Evolutionary conservation across 1,139 yeast species (phyloP).

Genomic region (Protomyces lactucae-debilis): DNA sequence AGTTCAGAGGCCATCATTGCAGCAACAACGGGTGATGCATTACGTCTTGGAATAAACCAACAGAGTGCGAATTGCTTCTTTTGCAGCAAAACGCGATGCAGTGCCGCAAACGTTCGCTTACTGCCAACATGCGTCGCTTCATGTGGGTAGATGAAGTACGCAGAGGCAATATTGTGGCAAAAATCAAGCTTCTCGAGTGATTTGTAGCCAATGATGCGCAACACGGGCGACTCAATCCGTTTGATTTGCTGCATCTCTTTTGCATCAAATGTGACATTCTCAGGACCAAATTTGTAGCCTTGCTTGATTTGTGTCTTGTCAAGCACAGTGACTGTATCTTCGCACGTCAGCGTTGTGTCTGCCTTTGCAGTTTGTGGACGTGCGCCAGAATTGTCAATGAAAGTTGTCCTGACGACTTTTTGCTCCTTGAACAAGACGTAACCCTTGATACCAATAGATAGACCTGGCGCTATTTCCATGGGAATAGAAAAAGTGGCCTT

Average conservation of each 20-base stretch:
- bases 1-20: slow-evolving; percentile 38
- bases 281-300: slow-evolving; percentile 48
- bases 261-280: slow-evolving; percentile 43
- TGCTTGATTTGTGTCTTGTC: slow-evolving; percentile 41
- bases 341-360: slow-evolving; percentile 43
- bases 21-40: slow-evolving; percentile 56
- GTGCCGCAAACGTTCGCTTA: slow-evolving; percentile 57
- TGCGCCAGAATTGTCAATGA: slow-evolving; percentile 53
- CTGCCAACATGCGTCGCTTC: slow-evolving; percentile 60
- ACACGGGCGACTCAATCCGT: slow-evolving; percentile 43
- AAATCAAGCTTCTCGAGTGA: slow-evolving; percentile 38
- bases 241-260: slow-evolving; percentile 41
- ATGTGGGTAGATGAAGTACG: slow-evolving; percentile 59
- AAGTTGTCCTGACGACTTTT: slow-evolving; percentile 45
- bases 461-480: slow-evolving; percentile 47
- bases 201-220: slow-evolving; percentile 66
- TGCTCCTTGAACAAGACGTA: slow-evolving; percentile 60
- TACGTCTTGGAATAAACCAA: slow-evolving; percentile 61
- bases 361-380: slow-evolving; percentile 52
- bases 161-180: slow-evolving; percentile 51
- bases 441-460: slow-evolving; percentile 67
- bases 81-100: slow-evolving; percentile 57
- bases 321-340: slow-evolving; percentile 47
- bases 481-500: slow-evolving; percentile 62
- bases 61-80: slow-evolving; percentile 57